Conservation (phyloP, 805 yeast species). For the Suhomyces pyralidae region DNA sequence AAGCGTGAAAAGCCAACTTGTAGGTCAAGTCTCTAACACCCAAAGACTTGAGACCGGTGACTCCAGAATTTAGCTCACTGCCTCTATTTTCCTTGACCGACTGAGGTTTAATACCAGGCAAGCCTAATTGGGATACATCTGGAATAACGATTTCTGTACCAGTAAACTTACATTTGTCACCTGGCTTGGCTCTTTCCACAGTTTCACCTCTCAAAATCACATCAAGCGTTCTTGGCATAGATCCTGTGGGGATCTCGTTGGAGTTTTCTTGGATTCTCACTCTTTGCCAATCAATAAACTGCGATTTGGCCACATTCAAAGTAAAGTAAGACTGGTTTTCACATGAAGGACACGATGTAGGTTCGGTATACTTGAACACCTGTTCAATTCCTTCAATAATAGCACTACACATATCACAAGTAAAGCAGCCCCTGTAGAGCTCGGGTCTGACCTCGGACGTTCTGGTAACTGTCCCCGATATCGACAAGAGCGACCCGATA, state of each 20-base stretch:
- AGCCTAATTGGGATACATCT: slow-evolving; percentile 87
- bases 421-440: slow-evolving; percentile 77
- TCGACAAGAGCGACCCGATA: slow-evolving; percentile 78
- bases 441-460: slow-evolving; percentile 97
- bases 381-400: slow-evolving; percentile 88
- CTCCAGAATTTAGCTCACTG: slow-evolving; percentile 73
- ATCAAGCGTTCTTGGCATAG: slow-evolving; percentile 96
- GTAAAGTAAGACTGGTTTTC: slow-evolving; percentile 86
- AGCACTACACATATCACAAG: slow-evolving; percentile 86
- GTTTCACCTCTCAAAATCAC: slow-evolving; percentile 89
- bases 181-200: slow-evolving; percentile 96
- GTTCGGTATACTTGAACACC: slow-evolving; percentile 89
- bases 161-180: slow-evolving; percentile 89
- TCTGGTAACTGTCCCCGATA: slow-evolving; percentile 93
- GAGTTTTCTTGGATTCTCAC: slow-evolving; percentile 94
- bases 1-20: slow-evolving; percentile 85
- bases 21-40: slow-evolving; percentile 95
- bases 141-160: slow-evolving; percentile 96
- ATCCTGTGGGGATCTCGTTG: slow-evolving; percentile 95
- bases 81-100: slow-evolving; percentile 66
- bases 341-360: slow-evolving; percentile 88
- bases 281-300: slow-evolving; percentile 94
- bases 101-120: slow-evolving; percentile 92
- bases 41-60: slow-evolving; percentile 81
- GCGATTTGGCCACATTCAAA: slow-evolving; percentile 75